Percentiles rank a stretch among this genome's conserved stretches.
Evolutionary conservation across 768 basidiomycete genomes (phyloP).

Genomic region (Nidularia sp.): DNA sequence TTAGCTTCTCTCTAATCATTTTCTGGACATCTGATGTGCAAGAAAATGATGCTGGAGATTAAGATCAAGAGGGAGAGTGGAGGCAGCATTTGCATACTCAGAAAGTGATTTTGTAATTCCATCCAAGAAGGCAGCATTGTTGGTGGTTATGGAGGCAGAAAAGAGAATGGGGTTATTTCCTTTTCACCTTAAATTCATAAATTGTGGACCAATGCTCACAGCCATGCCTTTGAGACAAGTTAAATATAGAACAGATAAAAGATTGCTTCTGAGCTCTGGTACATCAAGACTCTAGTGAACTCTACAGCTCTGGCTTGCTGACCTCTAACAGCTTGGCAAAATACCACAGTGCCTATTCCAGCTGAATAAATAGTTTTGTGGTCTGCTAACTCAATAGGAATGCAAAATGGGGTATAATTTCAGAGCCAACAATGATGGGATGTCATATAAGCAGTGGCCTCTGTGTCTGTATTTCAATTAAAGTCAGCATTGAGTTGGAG

Average conservation of each 20-base stretch:
- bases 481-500: too few relatives aligned
- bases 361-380: too few relatives aligned
- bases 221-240: not conserved
- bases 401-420: slow-evolving; percentile 9
- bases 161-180: not conserved
- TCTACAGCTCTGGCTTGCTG: slow-evolving; percentile 4
- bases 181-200: not conserved
- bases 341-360: slow-evolving; percentile 19
- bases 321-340: slow-evolving; percentile 9
- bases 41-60: slow-evolving; percentile 22
- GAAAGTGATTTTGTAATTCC: slow-evolving; percentile 1
- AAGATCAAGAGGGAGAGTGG: slow-evolving; percentile 17
- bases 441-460: too few relatives aligned
- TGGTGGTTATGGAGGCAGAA: slow-evolving; percentile 2
- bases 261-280: slow-evolving; percentile 3
- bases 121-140: slow-evolving; percentile 6
- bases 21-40: slow-evolving; percentile 15
- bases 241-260: slow-evolving; percentile 2
- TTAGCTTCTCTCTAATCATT: slow-evolving; percentile 3
- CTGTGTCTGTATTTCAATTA: too few relatives aligned
- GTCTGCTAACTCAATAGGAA: slow-evolving; percentile 19
- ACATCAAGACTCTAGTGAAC: slow-evolving; percentile 7
- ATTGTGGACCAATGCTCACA: not conserved
- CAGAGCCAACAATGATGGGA: slow-evolving; percentile 21
- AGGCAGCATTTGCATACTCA: slow-evolving; percentile 8